phyloP scores from a whole-genome alignment of 1,284 basidiomycete species.

The Xerocomus minutiporus region DNA sequence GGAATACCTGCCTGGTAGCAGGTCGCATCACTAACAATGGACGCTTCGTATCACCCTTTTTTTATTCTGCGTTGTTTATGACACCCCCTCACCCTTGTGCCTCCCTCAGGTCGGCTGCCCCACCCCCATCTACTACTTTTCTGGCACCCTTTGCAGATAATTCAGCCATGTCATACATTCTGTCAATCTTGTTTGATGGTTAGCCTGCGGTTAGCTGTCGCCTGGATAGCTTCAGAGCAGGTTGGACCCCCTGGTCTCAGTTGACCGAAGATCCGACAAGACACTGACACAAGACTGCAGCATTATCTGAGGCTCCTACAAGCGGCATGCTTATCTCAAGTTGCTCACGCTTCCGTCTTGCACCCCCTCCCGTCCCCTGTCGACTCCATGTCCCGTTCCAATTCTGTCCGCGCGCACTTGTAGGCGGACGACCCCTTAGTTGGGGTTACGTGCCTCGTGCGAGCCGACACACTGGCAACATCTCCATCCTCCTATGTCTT shows the following conservation, averaged over 20 bases:
- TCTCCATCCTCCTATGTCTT: constrained; percentile 10
- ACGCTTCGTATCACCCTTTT: too few species aligned
- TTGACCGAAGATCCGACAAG: too few species aligned
- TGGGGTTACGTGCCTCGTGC: constrained; percentile 40
- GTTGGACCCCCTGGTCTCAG: too few species aligned
- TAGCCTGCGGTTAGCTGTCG: too few species aligned
- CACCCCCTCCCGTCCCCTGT: constrained; percentile 25
- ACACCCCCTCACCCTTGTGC: too few species aligned
- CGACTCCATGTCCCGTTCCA: constrained; percentile 42
- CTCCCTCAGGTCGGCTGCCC: constrained; percentile 15
- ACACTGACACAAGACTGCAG: too few species aligned
- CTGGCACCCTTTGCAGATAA: constrained; percentile 16
- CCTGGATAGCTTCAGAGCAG: too few species aligned
- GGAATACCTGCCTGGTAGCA: constrained; percentile 43
- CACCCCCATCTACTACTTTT: constrained; percentile 17
- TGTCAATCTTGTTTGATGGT: constrained; percentile 9
- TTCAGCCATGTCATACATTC: constrained; percentile 45
- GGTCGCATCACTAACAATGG: too few species aligned
- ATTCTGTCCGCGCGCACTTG: constrained; percentile 52
- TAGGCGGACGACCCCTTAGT: constrained; percentile 68
- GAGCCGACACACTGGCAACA: constrained; percentile 67
- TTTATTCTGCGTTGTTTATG: too few species aligned
- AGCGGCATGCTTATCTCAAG: constrained; percentile 51
- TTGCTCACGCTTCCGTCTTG: constrained; percentile 41
- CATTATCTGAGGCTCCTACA: constrained; percentile 4